These are phyloP conservation scores for Nyctanthes arbortristis DNA, from an alignment of 257 asterid genomes.

Conservation along the genomic window DNA sequence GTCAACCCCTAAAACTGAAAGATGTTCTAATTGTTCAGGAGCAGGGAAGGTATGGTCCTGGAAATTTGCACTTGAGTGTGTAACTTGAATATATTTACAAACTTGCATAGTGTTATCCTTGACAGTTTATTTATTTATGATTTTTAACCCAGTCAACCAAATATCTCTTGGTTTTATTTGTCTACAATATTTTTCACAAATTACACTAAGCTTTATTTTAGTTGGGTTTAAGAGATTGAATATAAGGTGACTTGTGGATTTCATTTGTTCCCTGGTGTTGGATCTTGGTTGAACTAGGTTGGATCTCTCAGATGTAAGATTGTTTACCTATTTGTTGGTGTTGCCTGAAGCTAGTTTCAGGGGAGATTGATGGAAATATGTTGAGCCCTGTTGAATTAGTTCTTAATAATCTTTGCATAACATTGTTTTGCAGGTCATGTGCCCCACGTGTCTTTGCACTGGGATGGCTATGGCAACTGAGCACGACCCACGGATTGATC, in stretches of 20 bases:
- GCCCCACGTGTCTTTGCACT: constrained; percentile 96
- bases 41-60: constrained; percentile 75
- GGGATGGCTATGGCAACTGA: constrained; percentile 99
- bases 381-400: neutral
- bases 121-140: neutral
- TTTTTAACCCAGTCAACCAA: neutral
- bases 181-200: too few species aligned
- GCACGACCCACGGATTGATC: constrained; percentile 92
- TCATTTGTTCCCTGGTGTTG: neutral
- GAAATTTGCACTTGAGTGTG: neutral
- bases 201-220: neutral
- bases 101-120: neutral
- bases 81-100: neutral
- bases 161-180: neutral
- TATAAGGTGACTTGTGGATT: neutral
- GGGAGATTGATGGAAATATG: too few species aligned
- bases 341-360: neutral
- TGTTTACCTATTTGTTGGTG: neutral
- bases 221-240: neutral
- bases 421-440: constrained; percentile 72
- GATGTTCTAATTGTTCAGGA: constrained; percentile 91
- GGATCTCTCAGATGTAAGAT: neutral
- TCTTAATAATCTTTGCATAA: neutral
- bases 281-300: neutral
- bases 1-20: constrained; percentile 74